Evolutionary conservation across 2,329 filamentous ascomycete species (phyloP).

Genomic region (Neofusicoccum sp.): DNA sequence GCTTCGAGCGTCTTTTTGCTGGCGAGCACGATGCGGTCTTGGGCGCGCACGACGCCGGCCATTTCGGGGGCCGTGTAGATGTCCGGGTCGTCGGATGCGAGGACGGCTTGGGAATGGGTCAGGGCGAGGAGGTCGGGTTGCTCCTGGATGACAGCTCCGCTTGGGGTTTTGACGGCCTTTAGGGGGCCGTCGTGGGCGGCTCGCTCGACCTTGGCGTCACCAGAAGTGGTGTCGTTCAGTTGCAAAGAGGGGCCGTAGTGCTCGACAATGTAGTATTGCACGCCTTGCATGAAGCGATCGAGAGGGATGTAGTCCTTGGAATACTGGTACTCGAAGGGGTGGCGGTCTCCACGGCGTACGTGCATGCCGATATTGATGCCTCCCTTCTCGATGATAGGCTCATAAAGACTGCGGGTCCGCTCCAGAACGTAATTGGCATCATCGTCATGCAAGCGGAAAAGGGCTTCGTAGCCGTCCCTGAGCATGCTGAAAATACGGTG

Average conservation of each 20-base stretch:
- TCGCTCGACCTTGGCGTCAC: conserved; percentile 25
- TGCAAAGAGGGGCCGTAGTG: conserved; percentile 29
- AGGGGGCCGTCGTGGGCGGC: background rate
- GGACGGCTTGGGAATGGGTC: conserved; percentile 52
- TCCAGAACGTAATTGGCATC: conserved; percentile 67
- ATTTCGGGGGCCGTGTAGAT: conserved; percentile 71
- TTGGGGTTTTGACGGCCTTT: background rate
- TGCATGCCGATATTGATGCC: conserved; percentile 71
- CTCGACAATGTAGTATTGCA: conserved; percentile 56
- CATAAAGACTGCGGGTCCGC: conserved; percentile 60
- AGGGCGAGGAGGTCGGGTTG: conserved; percentile 24
- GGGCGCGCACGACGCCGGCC: conserved; percentile 58
- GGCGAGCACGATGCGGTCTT: conserved; percentile 76
- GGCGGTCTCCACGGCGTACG: conserved; percentile 77
- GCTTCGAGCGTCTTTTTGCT: conserved; percentile 59
- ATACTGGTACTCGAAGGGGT: conserved; percentile 77
- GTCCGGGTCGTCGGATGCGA: conserved; percentile 81
- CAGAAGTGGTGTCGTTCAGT: conserved; percentile 23
- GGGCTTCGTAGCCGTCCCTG: conserved; percentile 69
- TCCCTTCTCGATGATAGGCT: conserved; percentile 47
- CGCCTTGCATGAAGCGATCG: conserved; percentile 66
- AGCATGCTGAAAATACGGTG: conserved; percentile 69
- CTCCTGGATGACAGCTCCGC: background rate
- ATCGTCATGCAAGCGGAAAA: conserved; percentile 69
- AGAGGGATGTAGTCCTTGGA: conserved; percentile 76